A percentile compares a stretch with the other conserved stretches of the same genome.
Conservation (phyloP, 306 rosid genomes). For the Rosa persica region DNA sequence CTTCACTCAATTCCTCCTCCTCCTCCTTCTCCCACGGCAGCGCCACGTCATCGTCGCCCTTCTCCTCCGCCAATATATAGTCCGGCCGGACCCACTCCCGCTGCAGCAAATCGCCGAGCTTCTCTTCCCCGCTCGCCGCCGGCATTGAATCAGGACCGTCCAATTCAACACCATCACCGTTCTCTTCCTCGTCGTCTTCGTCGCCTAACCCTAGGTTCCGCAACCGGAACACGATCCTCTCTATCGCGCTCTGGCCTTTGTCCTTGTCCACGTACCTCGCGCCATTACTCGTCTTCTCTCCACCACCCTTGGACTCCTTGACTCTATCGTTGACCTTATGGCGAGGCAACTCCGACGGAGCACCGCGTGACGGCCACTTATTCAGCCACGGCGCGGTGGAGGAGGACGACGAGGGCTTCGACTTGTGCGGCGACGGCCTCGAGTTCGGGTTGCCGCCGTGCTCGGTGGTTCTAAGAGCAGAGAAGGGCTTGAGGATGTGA, state of each 20-base stretch:
- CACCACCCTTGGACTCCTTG: slow-evolving; percentile 18
- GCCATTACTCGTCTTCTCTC: slow-evolving; percentile 27
- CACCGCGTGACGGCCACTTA: slow-evolving; percentile 50
- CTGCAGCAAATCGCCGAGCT: slow-evolving; percentile 64
- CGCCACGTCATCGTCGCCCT: slow-evolving; percentile 30
- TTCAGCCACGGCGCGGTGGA: slow-evolving; percentile 57
- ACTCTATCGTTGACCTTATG: slow-evolving; percentile 25
- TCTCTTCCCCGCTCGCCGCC: slow-evolving; percentile 70
- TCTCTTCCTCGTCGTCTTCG: slow-evolving; percentile 42
- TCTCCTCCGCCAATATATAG: slow-evolving; percentile 36
- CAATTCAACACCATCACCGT: slow-evolving; percentile 26
- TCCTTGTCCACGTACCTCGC: slow-evolving; percentile 29
- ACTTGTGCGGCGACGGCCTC: not conserved
- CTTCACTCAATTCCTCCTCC: slow-evolving; percentile 43
- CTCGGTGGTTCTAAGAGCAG: slow-evolving; percentile 39
- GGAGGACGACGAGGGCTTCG: not conserved
- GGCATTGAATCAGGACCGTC: slow-evolving; percentile 31
- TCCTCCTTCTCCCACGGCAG: slow-evolving; percentile 75
- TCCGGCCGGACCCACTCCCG: slow-evolving; percentile 89
- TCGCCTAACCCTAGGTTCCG: slow-evolving; percentile 70
- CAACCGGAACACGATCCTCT: slow-evolving; percentile 68
- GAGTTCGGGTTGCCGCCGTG: not conserved
- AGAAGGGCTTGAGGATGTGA: slow-evolving; percentile 45
- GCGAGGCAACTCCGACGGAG: slow-evolving; percentile 21
- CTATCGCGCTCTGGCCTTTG: slow-evolving; percentile 63